Base-by-base conservation (phyloP, 1,284 basidiomycete species). In the Pseudozyma flocculosa region DNA sequence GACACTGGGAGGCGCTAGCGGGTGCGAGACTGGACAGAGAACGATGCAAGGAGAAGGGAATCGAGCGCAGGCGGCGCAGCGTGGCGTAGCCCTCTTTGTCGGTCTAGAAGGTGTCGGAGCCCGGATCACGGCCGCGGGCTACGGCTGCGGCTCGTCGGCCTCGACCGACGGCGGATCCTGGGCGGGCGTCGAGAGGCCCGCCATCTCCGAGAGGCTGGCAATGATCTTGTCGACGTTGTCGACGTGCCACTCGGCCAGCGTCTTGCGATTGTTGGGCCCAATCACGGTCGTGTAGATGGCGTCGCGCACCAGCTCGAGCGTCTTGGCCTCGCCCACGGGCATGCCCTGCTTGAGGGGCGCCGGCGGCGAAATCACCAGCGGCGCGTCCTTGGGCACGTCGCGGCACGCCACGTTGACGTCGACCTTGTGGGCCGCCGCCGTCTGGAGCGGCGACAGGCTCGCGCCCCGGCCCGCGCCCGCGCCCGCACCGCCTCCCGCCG, bases 191-290 rank as follows among this genome's bases (percentile, higher is more conserved):
- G 32, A 34, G 2, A 61, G 29, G 1, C 59, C 68, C 11, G 73
- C 74, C 73, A 78, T 75, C 37, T 68, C 72, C 4, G 64, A 61
- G 13, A 78, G 45, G 7, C 54, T 48, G 42, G 64, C 70, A n/a
- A 78, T 73, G 30, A 76, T 58, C 18, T 65, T 46, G 22, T 70
- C 54, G 13, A 64, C 64, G 26, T 59, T 54, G 42, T 68, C 68
- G 1, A 78, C 68, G 23, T 78, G 75, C 72, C 73, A 76, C 26
- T 65, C 59, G 0, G 75, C 75, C 17, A 76, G 49, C 43, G 75
- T 78, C 55, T 75, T 73, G 22, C 74, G 61, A 15, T 61, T 63
- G 41, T 54, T 65, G 15, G 75, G 63, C 4, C 75, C 75, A 10
- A 78, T 70, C 49, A 70, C 70, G 18, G 63, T 65, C 17, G 75